A percentile compares a stretch with the other conserved stretches of the same genome.
Conservation (phyloP, 2,329 filamentous ascomycete genomes). For the Claviceps sp. region DNA sequence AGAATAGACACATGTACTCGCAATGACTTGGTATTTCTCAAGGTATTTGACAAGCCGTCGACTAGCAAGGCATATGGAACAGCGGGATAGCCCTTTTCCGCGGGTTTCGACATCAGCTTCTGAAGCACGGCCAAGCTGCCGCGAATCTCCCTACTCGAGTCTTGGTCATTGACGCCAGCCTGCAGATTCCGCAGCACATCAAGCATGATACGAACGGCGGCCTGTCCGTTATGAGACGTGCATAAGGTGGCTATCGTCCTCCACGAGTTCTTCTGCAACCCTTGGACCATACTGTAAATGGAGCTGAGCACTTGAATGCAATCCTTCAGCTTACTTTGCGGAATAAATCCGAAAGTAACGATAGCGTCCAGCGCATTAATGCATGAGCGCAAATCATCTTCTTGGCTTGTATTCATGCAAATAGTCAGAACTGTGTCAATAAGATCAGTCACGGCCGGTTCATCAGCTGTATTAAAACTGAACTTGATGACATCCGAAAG, state of each 20-base stretch:
- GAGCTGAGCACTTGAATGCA: constrained; percentile 61
- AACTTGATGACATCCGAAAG: constrained; percentile 61
- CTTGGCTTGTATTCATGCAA: constrained; percentile 51
- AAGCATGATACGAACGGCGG: constrained; percentile 51
- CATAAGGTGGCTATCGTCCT: constrained; percentile 56
- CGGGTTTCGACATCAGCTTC: constrained; percentile 46
- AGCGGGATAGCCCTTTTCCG: constrained; percentile 45
- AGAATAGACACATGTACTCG: constrained; percentile 35
- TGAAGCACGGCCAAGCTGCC: constrained; percentile 50
- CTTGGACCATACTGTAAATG: constrained; percentile 52
- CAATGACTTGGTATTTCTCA: constrained; percentile 28
- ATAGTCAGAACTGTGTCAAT: constrained; percentile 52
- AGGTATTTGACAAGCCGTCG: constrained; percentile 40
- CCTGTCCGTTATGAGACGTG: constrained; percentile 60
- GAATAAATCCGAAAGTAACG: constrained; percentile 59
- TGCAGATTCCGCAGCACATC: constrained; percentile 43
- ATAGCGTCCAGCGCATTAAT: constrained; percentile 57
- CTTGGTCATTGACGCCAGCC: constrained; percentile 32
- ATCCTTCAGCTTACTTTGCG: constrained; percentile 44
- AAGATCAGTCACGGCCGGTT: constrained; percentile 45
- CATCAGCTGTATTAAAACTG: constrained; percentile 55
- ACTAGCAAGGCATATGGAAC: constrained; percentile 46
- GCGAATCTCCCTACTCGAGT: constrained; percentile 42
- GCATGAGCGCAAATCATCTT: constrained; percentile 52
- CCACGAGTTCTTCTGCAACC: constrained; percentile 53